These are phyloP conservation scores for Fomitopsis palustris DNA, from an alignment of 1,284 basidiomycete species.

Conservation along the genomic window DNA sequence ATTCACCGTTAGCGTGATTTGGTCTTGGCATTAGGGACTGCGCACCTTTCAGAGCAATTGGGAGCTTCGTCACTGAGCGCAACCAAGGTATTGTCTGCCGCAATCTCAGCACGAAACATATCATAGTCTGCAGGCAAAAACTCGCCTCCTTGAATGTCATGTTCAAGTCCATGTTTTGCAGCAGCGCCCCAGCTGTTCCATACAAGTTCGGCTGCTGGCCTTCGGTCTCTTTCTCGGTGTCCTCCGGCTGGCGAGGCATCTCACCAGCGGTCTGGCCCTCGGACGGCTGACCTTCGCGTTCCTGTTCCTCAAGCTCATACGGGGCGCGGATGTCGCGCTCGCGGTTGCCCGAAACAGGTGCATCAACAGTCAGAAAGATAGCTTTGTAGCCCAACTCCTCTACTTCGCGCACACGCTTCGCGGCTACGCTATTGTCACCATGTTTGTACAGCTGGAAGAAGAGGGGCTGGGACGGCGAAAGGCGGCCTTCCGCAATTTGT, in stretches of 20 bases:
- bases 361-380: slow-evolving; percentile 91
- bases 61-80: slow-evolving; percentile 69
- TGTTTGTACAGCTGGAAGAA: slow-evolving; percentile 92
- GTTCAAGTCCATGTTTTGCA: slow-evolving; percentile 61
- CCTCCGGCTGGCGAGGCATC: slow-evolving; percentile 26
- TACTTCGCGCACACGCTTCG: slow-evolving; percentile 70
- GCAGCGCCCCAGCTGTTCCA: slow-evolving; percentile 64
- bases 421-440: slow-evolving; percentile 64
- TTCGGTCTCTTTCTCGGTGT: slow-evolving; percentile 32
- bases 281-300: slow-evolving; percentile 33
- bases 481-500: slow-evolving; percentile 62
- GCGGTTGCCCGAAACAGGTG: slow-evolving; percentile 81
- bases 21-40: background rate
- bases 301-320: slow-evolving; percentile 60
- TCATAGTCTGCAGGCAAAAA: background rate
- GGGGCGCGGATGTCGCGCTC: slow-evolving; percentile 74
- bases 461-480: slow-evolving; percentile 60
- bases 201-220: slow-evolving; percentile 38
- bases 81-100: slow-evolving; percentile 76
- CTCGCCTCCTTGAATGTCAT: slow-evolving; percentile 71
- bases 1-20: background rate
- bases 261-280: slow-evolving; percentile 24
- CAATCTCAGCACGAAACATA: background rate
- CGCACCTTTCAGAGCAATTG: slow-evolving; percentile 80
- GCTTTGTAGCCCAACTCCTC: slow-evolving; percentile 77